Conservation (phyloP, 768 basidiomycete species). For the Crepidotus variabilis region DNA sequence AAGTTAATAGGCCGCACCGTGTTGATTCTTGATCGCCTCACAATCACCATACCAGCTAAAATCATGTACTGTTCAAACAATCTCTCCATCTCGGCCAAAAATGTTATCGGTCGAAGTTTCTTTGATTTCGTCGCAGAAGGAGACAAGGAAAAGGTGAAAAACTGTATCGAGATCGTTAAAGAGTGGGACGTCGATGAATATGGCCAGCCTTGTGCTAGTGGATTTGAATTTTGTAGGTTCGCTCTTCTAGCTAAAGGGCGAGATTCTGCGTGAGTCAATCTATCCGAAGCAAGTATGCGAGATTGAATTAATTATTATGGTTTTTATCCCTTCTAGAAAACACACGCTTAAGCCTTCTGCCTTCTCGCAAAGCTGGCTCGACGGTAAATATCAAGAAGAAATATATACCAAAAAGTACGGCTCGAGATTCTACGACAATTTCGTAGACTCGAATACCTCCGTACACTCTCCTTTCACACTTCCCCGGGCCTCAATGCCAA, state of each 20-base stretch:
- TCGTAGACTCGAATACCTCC: not conserved
- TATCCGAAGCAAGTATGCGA: too few relatives aligned
- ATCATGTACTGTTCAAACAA: slow-evolving; percentile 76
- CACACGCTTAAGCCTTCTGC: slow-evolving; percentile 29
- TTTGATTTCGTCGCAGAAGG: slow-evolving; percentile 68
- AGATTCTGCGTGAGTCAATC: slow-evolving; percentile 51
- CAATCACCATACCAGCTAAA: slow-evolving; percentile 59
- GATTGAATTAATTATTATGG: slow-evolving; percentile 1
- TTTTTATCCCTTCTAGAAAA: slow-evolving; percentile 14
- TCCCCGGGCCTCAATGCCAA: slow-evolving; percentile 5
- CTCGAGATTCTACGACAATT: not conserved
- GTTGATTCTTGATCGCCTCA: slow-evolving; percentile 80
- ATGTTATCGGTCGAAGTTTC: slow-evolving; percentile 61
- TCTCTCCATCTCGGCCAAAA: slow-evolving; percentile 54
- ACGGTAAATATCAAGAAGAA: slow-evolving; percentile 8
- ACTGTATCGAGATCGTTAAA: slow-evolving; percentile 76
- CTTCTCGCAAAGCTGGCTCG: slow-evolving; percentile 9
- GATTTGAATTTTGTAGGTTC: slow-evolving; percentile 83
- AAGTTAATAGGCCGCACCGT: too few relatives aligned
- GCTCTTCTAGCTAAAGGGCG: slow-evolving; percentile 51
- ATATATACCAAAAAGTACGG: slow-evolving; percentile 6
- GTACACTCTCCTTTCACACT: slow-evolving; percentile 3
- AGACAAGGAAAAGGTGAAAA: slow-evolving; percentile 64
- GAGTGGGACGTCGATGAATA: slow-evolving; percentile 83
- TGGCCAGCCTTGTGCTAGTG: slow-evolving; percentile 79